These are phyloP conservation scores for Nicotiana sylvestris DNA, from an alignment of 257 asterid genomes.

Conservation along the genomic window DNA sequence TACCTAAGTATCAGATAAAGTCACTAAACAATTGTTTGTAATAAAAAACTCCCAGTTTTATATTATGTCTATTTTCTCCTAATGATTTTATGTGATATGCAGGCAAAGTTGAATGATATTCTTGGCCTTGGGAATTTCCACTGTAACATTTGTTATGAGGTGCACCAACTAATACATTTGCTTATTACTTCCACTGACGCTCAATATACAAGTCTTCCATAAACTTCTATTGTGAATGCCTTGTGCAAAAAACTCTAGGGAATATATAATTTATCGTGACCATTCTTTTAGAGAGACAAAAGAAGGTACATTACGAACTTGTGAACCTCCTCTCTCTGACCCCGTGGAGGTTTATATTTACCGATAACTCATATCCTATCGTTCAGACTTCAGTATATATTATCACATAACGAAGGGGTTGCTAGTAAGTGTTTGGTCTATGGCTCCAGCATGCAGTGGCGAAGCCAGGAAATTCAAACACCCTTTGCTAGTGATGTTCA, in stretches of 20 bases:
- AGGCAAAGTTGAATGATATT: not conserved
- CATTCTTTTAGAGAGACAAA: not conserved
- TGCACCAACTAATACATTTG: not conserved
- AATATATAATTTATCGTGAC: not conserved
- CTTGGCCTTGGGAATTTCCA: too few species aligned
- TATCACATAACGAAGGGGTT: not conserved
- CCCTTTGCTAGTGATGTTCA: too few species aligned
- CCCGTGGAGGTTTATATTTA: not conserved
- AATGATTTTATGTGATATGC: not conserved
- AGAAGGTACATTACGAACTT: not conserved
- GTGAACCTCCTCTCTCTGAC: not conserved
- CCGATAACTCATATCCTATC: not conserved
- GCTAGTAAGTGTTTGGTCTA: not conserved
- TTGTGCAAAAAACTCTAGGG: not conserved
- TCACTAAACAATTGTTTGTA: not conserved
- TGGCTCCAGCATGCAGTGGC: not conserved
- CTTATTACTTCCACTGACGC: not conserved
- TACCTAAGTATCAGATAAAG: not conserved
- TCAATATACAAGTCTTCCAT: not conserved
- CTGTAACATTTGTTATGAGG: not conserved
- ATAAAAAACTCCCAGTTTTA: not conserved
- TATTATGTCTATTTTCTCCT: not conserved
- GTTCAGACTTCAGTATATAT: not conserved
- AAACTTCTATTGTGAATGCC: not conserved
- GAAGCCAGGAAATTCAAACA: too few species aligned